Conservation (phyloP, 805 yeast species). For the Zygosaccharomyces lentus region DNA sequence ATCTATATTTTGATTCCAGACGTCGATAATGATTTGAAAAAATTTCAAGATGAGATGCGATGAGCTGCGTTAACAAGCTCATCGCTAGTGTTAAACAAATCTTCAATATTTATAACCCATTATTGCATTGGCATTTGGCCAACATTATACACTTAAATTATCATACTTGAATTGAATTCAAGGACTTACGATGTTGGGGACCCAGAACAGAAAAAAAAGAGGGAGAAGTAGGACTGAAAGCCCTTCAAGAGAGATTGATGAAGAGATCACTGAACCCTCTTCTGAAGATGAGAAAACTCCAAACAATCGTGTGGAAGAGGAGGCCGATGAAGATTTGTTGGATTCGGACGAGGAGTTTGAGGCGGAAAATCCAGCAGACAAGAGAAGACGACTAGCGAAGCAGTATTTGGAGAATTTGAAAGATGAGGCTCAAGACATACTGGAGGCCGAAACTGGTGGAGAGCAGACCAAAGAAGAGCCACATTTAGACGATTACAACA, state of each 20-base stretch:
- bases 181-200: conserved; percentile 6
- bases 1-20: background rate
- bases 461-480: conserved; percentile 22
- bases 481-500: conserved; percentile 37
- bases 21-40: conserved; percentile 20
- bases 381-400: conserved; percentile 88
- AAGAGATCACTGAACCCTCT: conserved; percentile 50
- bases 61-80: conserved; percentile 16
- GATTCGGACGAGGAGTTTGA: conserved; percentile 70
- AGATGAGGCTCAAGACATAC: conserved; percentile 47
- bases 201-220: conserved; percentile 15
- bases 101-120: background rate
- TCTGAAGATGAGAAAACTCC: conserved; percentile 48
- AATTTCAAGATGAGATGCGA: conserved; percentile 22
- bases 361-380: conserved; percentile 83
- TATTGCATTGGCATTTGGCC: background rate
- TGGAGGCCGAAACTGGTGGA: conserved; percentile 18
- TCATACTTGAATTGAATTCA: background rate
- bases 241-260: conserved; percentile 38
- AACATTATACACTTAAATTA: background rate
- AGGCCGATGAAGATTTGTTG: conserved; percentile 40
- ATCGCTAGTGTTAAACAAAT: background rate
- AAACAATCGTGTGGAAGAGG: conserved; percentile 36
- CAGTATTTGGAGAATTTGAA: conserved; percentile 81
- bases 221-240: conserved; percentile 24